Evolutionary conservation across 441 rosid species (phyloP), one percentile per base, ranked within the genome.

Genomic region (Dalechampia spathulata): DNA sequence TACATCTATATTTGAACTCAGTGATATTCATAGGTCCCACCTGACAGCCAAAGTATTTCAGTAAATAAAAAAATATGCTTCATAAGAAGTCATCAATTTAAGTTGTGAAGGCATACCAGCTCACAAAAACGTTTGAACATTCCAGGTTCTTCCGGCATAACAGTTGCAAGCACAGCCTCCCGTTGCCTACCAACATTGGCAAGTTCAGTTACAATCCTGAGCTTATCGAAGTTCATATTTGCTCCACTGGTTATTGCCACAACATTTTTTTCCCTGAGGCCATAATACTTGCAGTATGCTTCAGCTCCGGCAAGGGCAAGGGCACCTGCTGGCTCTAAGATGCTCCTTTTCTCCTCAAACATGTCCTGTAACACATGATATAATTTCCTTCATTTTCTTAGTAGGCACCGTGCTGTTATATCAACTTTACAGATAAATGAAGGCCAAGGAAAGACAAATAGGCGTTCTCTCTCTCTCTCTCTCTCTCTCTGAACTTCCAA

Each of bases 281-380:
- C 83, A 63, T 90, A 87, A 55, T 90, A 93, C 65, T 82, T 90
- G 75, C 97, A 93, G 66, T 93, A 93, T 60, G 96, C 96, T 80
- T 93, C 96, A 44, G 96, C 96, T 55, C 97, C 99, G 39, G 99
- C 99, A 64, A 93, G 83, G 14, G 99, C 80, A 64, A 93, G 92
- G 38, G 99, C 97, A 39, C 99, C 99, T 17, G 99, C 99, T 65
- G 99, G 95, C 72, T 89, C 96, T 51, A 93, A 64, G 69, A 90
- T 90, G 80, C 76, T 93, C 62, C 95, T 78, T 77, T 87, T 85
- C 86, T 93, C 97, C 80, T 90, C 99, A 71, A 81, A 87, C 97
- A 93, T 85, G 72, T 90, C 93, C 97, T 93, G 78, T 48, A 65
- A 64, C 19, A 60, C 23, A 60, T n/a, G n/a, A 42, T 50, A 16